Evolutionary conservation across 2,329 filamentous ascomycete genomes (phyloP).

Genomic region (Stagonosporopsis vannaccii): DNA sequence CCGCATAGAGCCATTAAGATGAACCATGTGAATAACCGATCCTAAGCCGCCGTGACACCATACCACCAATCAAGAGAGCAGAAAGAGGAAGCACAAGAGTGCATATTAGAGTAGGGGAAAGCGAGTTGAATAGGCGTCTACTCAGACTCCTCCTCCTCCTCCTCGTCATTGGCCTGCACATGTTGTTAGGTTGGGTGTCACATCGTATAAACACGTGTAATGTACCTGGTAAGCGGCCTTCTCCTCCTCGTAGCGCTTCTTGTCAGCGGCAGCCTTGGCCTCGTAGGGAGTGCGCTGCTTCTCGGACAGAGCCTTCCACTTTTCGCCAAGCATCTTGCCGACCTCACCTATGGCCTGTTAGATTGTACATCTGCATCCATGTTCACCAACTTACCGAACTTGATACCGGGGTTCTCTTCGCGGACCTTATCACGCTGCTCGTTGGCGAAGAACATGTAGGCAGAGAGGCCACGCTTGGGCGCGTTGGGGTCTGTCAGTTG

Average conservation of each 20-base stretch:
- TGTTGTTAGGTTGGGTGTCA: conserved; percentile 20
- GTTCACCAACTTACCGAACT: conserved; percentile 73
- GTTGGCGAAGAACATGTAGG: conserved; percentile 99
- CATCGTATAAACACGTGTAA: conserved; percentile 4
- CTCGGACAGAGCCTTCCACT: conserved; percentile 96
- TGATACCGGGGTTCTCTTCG: conserved; percentile 97
- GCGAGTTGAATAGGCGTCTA: conserved; percentile 30
- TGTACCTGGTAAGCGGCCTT: conserved; percentile 74
- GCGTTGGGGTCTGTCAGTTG: conserved; percentile 81
- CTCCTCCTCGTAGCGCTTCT: conserved; percentile 99
- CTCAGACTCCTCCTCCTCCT: conserved; percentile 53
- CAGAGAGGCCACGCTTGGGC: conserved; percentile 98
- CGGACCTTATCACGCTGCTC: conserved; percentile 98
- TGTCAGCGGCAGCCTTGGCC: conserved; percentile 94
- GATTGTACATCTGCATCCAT: background rate
- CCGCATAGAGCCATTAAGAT: conserved; percentile 35
- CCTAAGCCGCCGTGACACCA: conserved; percentile 35
- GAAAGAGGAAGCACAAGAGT: conserved; percentile 23
- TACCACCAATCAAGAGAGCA: conserved; percentile 28
- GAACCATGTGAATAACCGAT: conserved; percentile 36
- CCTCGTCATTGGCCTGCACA: conserved; percentile 31
- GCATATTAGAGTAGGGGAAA: conserved; percentile 17
- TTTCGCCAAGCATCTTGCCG: conserved; percentile 96
- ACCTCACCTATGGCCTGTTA: conserved; percentile 75
- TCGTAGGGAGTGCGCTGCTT: conserved; percentile 95